Evolutionary conservation across 1,139 yeast genomes (phyloP).

Genomic region (Hyphopichia wangnamkhiaoensis): DNA sequence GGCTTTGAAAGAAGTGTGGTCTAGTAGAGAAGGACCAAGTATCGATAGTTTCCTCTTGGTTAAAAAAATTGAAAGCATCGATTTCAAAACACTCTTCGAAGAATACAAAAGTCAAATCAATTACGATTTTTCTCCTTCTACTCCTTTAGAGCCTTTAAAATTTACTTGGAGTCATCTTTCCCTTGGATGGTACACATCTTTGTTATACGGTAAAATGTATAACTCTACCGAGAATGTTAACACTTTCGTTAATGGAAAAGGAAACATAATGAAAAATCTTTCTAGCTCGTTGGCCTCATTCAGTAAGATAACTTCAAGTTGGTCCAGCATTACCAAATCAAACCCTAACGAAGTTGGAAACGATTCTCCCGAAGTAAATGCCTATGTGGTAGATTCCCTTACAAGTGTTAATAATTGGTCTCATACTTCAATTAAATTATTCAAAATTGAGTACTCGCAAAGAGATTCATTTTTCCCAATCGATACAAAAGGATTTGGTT

Average conservation of each 20-base stretch:
- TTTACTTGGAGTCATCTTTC: conserved; percentile 66
- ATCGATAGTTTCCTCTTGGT: conserved; percentile 38
- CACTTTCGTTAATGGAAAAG: conserved; percentile 24
- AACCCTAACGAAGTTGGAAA: conserved; percentile 10
- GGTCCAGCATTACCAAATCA: conserved; percentile 33
- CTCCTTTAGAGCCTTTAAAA: conserved; percentile 49
- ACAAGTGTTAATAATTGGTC: conserved; percentile 56
- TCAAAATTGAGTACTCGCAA: conserved; percentile 49
- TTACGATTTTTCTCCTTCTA: conserved; percentile 35
- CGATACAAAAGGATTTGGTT: conserved; percentile 22
- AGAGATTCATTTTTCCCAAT: conserved; percentile 39
- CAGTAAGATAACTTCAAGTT: conserved; percentile 44
- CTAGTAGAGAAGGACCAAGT: conserved; percentile 20
- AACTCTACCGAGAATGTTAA: conserved; percentile 36
- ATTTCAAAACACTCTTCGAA: conserved; percentile 23
- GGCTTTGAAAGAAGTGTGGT: conserved; percentile 38
- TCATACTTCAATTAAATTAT: conserved; percentile 61
- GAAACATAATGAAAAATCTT: conserved; percentile 34
- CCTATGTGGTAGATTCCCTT: conserved; percentile 28
- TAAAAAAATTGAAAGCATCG: conserved; percentile 36
- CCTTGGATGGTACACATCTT: conserved; percentile 75
- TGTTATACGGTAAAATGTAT: conserved; percentile 68
- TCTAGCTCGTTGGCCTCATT: conserved; percentile 46
- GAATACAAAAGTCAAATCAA: conserved; percentile 25
- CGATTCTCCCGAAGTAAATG: conserved; percentile 10